phyloP scores from a whole-genome alignment of 2,329 filamentous ascomycete genomes.

The Lachnellula cervina region DNA sequence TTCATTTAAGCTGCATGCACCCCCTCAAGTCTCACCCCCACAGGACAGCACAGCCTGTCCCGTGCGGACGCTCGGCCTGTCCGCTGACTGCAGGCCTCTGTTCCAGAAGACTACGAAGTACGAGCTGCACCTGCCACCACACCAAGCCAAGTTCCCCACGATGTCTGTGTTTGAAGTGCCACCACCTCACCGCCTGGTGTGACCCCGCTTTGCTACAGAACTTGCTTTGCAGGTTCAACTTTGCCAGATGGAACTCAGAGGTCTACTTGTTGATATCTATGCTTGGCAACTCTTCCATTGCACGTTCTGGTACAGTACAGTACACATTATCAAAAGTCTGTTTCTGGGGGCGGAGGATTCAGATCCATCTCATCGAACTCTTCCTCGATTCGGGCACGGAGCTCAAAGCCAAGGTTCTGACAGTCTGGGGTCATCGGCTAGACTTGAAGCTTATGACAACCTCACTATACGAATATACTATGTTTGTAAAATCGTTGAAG shows the following conservation, averaged over 20 bases:
- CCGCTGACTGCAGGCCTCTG: background rate
- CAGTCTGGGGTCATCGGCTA: background rate
- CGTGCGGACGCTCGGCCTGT: background rate
- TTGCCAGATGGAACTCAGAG: background rate
- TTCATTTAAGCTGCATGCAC: background rate
- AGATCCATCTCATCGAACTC: background rate
- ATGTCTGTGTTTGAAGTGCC: slow-evolving; percentile 1
- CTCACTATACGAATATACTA: background rate
- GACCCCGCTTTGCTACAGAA: background rate
- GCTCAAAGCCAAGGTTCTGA: background rate
- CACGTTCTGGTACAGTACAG: too few species aligned
- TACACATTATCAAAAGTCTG: too few species aligned
- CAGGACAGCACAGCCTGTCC: background rate
- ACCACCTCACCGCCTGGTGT: slow-evolving; percentile 3
- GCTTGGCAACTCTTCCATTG: background rate
- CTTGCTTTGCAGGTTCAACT: background rate
- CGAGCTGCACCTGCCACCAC: background rate
- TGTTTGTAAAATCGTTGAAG: background rate
- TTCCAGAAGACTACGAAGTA: background rate
- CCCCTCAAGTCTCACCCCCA: background rate
- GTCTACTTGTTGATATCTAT: background rate
- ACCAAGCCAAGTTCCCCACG: background rate
- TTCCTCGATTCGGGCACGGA: background rate
- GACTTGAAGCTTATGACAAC: background rate
- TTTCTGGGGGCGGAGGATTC: background rate